Conservation (phyloP, 2,329 filamentous ascomycete species). For the Colletotrichum chrysophilum region DNA sequence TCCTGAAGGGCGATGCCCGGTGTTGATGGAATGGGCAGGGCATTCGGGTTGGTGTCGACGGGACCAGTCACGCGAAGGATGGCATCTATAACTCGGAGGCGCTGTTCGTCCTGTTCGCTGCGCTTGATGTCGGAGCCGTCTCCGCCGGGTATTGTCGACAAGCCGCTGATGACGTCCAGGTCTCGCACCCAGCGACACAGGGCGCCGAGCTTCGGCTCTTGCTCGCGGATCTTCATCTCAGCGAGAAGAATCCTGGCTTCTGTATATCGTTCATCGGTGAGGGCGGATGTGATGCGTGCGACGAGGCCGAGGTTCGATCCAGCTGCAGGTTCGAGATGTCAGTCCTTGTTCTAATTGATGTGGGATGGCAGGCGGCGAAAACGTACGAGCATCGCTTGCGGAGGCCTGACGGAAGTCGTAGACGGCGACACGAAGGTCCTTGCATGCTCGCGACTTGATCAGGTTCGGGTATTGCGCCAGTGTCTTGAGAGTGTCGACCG, state of each 20-base stretch:
- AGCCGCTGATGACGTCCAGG: conserved; percentile 70
- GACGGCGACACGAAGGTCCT: conserved; percentile 68
- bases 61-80: conserved; percentile 68
- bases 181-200: conserved; percentile 76
- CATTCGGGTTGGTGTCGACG: conserved; percentile 53
- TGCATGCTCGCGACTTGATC: conserved; percentile 73
- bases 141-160: conserved; percentile 60
- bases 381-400: conserved; percentile 61
- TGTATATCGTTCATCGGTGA: conserved; percentile 68
- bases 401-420: conserved; percentile 74
- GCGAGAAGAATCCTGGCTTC: conserved; percentile 71
- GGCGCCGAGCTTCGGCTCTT: conserved; percentile 71
- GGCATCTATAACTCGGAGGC: conserved; percentile 67
- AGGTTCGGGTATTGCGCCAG: conserved; percentile 64
- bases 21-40: conserved; percentile 29
- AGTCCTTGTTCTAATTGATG: neutral
- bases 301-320: conserved; percentile 60
- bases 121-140: conserved; percentile 35
- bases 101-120: conserved; percentile 54
- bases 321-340: neutral
- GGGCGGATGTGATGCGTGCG: conserved; percentile 67
- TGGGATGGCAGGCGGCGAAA: neutral
- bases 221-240: conserved; percentile 71
- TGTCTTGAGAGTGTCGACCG: conserved; percentile 66
- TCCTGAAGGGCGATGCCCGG: conserved; percentile 60